phyloP scores from a whole-genome alignment of 176 grass and related monocot species.

The Lolium multiflorum region DNA sequence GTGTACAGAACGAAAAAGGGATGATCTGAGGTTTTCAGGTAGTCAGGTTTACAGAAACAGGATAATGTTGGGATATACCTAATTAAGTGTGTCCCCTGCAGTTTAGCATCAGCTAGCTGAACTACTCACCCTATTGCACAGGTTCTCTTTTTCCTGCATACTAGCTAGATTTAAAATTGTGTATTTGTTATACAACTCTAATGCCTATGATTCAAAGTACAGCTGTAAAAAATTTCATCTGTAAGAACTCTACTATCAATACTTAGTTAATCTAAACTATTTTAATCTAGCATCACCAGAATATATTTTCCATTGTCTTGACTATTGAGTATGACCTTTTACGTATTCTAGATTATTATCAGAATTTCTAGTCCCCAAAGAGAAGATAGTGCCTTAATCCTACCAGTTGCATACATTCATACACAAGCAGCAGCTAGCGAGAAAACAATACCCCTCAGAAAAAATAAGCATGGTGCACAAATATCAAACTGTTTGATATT shows the following conservation, averaged over 20 bases:
- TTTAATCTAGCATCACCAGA: background rate
- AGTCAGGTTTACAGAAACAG: background rate
- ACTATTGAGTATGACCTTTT: background rate
- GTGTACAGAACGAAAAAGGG: background rate
- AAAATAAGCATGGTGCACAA: slow-evolving; percentile 34
- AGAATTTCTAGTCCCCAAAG: background rate
- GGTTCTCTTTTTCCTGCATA: background rate
- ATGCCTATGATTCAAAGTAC: background rate
- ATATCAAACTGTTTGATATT: slow-evolving; percentile 18
- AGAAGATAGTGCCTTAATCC: background rate
- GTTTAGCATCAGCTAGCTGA: slow-evolving; percentile 11
- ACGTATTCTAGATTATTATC: background rate
- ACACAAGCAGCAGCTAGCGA: slow-evolving; percentile 4
- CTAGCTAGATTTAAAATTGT: background rate
- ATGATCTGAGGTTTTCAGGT: background rate
- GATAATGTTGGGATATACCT: background rate
- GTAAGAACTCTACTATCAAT: background rate
- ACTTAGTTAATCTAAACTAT: background rate
- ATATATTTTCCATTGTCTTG: background rate
- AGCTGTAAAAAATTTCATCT: background rate
- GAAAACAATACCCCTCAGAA: slow-evolving; percentile 5
- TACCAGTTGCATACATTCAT: slow-evolving; percentile 10
- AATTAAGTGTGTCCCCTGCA: background rate
- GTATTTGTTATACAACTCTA: background rate
- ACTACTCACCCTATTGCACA: background rate